Conservation (phyloP, 2,329 filamentous ascomycete species). For the Venturia pyrina region DNA sequence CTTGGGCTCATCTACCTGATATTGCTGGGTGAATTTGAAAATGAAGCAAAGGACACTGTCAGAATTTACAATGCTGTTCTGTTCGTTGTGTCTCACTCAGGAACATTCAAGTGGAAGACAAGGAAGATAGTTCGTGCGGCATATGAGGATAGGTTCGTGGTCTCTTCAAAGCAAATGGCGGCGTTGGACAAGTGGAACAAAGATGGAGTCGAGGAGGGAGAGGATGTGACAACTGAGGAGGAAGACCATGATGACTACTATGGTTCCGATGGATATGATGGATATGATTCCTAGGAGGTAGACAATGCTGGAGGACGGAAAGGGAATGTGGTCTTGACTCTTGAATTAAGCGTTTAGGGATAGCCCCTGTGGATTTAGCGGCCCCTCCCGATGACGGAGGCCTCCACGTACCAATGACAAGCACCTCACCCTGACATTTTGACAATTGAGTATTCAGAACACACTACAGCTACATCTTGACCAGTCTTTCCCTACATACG, state of each 20-base stretch:
- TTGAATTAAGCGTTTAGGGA: neutral
- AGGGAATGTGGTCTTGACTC: neutral
- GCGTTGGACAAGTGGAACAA: slow-evolving; percentile 17
- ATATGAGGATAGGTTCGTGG: slow-evolving; percentile 19
- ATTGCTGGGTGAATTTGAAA: slow-evolving; percentile 7
- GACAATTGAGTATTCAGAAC: neutral
- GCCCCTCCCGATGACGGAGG: slow-evolving; percentile 1
- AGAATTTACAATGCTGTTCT: slow-evolving; percentile 19
- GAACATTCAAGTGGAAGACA: slow-evolving; percentile 20
- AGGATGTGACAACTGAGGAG: too few species aligned
- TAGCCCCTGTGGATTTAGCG: neutral
- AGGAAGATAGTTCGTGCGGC: slow-evolving; percentile 18
- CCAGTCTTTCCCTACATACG: neutral
- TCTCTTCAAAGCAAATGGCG: slow-evolving; percentile 19
- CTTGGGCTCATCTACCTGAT: slow-evolving; percentile 20
- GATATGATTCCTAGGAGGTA: too few species aligned
- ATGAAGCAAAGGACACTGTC: too few species aligned
- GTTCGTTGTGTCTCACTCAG: slow-evolving; percentile 19
- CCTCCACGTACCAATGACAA: neutral
- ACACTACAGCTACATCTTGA: neutral
- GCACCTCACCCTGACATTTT: neutral
- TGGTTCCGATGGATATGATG: too few species aligned
- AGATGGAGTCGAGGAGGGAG: neutral
- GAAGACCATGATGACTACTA: too few species aligned
- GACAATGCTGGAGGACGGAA: neutral